phyloP scores from a whole-genome alignment of 179 eudicot species.

The Beta lomatogona region DNA sequence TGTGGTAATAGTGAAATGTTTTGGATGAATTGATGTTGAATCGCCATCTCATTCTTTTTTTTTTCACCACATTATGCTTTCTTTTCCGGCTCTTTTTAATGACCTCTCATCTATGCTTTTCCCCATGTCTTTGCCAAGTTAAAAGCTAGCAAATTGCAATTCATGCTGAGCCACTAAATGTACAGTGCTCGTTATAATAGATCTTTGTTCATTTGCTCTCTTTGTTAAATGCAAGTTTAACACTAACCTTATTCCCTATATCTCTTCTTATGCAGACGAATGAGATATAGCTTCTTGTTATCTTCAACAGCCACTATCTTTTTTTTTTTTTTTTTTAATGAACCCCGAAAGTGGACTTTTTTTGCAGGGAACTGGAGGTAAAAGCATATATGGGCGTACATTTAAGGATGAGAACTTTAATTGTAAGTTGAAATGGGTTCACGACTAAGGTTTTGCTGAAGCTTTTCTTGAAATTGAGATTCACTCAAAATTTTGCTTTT shows the following conservation, averaged over 20 bases:
- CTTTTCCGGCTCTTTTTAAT: background rate
- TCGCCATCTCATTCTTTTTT: background rate
- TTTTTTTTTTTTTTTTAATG: background rate
- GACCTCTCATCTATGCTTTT: background rate
- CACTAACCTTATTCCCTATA: too few species aligned
- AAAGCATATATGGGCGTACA: conserved; percentile 94
- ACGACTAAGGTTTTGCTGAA: background rate
- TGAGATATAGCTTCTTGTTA: background rate
- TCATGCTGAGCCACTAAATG: background rate
- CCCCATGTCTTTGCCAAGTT: background rate
- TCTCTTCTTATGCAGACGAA: background rate
- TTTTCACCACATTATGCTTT: background rate
- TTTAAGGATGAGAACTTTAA: conserved; percentile 95
- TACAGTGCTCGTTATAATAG: background rate
- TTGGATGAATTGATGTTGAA: background rate
- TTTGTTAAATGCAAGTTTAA: background rate
- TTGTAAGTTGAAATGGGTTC: conserved; percentile 48
- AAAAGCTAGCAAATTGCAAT: background rate
- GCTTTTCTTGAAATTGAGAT: background rate
- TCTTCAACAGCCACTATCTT: background rate
- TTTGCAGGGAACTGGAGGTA: conserved; percentile 96
- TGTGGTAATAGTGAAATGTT: background rate
- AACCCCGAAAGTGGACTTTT: background rate
- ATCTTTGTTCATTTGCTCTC: background rate
- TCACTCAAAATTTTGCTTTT: background rate